Evolutionary conservation across 257 asterid genomes (phyloP).

Genomic region (Nyctanthes arbortristis): DNA sequence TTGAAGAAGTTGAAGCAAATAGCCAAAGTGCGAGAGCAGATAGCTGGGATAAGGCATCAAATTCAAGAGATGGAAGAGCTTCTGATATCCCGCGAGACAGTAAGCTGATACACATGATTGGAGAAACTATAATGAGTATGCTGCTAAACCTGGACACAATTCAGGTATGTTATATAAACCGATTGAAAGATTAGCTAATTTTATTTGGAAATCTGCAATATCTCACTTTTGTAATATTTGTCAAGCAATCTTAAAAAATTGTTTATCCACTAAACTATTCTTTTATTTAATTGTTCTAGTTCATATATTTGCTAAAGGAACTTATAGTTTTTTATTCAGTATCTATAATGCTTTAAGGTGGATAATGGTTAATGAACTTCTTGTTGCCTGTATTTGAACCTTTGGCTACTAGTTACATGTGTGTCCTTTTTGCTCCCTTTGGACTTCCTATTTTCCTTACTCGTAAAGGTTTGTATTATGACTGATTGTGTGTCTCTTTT

Average conservation of each 20-base stretch:
- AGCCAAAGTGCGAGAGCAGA: slow-evolving; percentile 46
- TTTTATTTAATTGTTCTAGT: neutral
- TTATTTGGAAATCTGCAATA: neutral
- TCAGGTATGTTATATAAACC: slow-evolving; percentile 50
- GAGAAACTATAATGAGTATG: slow-evolving; percentile 62
- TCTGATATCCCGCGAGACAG: slow-evolving; percentile 24
- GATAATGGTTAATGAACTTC: no score
- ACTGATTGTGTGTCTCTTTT: neutral
- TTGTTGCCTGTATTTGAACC: neutral
- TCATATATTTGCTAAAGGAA: neutral
- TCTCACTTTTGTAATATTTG: neutral
- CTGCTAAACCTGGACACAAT: slow-evolving; percentile 60
- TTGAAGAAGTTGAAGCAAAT: slow-evolving; percentile 62
- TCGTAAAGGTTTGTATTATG: neutral
- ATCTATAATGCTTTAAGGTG: neutral
- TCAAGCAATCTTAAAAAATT: neutral
- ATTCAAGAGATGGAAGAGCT: slow-evolving; percentile 48
- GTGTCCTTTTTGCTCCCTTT: neutral
- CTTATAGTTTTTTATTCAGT: slow-evolving; percentile 1
- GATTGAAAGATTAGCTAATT: neutral
- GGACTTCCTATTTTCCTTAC: neutral
- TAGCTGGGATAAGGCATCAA: slow-evolving; percentile 32
- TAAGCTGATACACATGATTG: slow-evolving; percentile 40
- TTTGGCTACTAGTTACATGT: neutral
- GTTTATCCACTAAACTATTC: neutral